These are phyloP conservation scores for Solanum rostratum DNA, from an alignment of 257 asterid genomes.

Conservation along the genomic window DNA sequence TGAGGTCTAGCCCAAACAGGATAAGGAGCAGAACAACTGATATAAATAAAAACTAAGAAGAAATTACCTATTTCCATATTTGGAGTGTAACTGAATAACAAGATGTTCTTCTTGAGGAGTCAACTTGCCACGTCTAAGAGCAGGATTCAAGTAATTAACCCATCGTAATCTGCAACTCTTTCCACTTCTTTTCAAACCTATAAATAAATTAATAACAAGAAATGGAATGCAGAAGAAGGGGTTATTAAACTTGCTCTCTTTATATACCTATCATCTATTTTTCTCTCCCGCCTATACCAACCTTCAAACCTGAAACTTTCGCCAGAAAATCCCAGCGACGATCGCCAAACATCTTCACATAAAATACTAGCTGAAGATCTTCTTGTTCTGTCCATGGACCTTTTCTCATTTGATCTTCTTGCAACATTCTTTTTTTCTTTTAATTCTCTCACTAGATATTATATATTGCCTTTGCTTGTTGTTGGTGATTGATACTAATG, in stretches of 20 bases:
- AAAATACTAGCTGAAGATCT: constrained; percentile 62
- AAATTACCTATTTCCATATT: constrained; percentile 78
- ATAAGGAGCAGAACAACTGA: not conserved
- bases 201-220: not conserved
- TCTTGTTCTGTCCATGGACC: constrained; percentile 97
- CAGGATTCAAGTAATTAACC: constrained; percentile 87
- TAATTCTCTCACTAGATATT: not conserved
- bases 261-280: constrained; percentile 44
- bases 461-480: not conserved
- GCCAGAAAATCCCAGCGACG: constrained; percentile 98
- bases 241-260: not conserved
- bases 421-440: constrained; percentile 12
- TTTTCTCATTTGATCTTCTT: constrained; percentile 30
- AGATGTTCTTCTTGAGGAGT: constrained; percentile 72
- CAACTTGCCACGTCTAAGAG: constrained; percentile 74
- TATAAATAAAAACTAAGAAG: not conserved
- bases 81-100: constrained; percentile 66
- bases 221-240: not conserved
- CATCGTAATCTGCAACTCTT: constrained; percentile 93
- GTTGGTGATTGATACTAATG: not conserved
- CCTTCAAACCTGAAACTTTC: constrained; percentile 99
- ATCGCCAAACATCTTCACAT: constrained; percentile 84
- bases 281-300: constrained; percentile 73
- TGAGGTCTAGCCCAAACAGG: not conserved
- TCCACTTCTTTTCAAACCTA: constrained; percentile 84